Percentiles rank a stretch among this genome's conserved stretches.
Evolutionary conservation across 805 yeast genomes (phyloP).

Genomic region (Ogataea polymorpha): DNA sequence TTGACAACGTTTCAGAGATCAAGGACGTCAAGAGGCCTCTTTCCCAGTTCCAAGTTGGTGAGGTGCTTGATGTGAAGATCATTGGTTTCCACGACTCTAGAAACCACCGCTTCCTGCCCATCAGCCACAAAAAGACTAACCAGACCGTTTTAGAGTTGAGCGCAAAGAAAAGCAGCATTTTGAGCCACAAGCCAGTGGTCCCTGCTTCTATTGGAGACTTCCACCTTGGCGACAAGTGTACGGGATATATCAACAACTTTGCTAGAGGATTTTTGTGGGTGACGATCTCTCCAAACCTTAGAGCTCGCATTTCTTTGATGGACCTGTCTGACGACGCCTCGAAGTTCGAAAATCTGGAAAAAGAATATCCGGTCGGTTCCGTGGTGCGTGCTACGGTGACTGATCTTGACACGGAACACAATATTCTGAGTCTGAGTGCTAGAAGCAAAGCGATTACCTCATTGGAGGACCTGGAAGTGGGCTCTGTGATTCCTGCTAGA

Average conservation of each 20-base stretch:
- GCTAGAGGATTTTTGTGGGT: slow-evolving; percentile 64
- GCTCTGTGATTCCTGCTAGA: slow-evolving; percentile 57
- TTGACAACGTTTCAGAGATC: slow-evolving; percentile 51
- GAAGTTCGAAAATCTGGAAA: slow-evolving; percentile 46
- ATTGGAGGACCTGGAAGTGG: slow-evolving; percentile 50
- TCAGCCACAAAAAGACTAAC: slow-evolving; percentile 55
- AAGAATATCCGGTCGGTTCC: slow-evolving; percentile 67
- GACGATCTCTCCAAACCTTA: slow-evolving; percentile 62
- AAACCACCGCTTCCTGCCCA: slow-evolving; percentile 63
- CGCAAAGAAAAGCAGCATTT: slow-evolving; percentile 43
- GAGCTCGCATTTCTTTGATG: slow-evolving; percentile 63
- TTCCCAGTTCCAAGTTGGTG: slow-evolving; percentile 54
- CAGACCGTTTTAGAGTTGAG: slow-evolving; percentile 64
- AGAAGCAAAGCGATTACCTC: slow-evolving; percentile 41
- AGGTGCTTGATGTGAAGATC: slow-evolving; percentile 56
- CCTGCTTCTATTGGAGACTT: slow-evolving; percentile 41
- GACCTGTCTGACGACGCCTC: slow-evolving; percentile 58
- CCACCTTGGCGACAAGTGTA: slow-evolving; percentile 46
- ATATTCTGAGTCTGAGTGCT: slow-evolving; percentile 47
- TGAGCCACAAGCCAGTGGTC: slow-evolving; percentile 15
- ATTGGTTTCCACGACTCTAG: slow-evolving; percentile 76
- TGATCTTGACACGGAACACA: slow-evolving; percentile 51
- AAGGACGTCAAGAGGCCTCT: slow-evolving; percentile 58
- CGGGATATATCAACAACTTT: slow-evolving; percentile 65
- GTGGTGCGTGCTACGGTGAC: slow-evolving; percentile 60